Evolutionary conservation across 176 grass and related monocot species (phyloP).

Genomic region (Phyllostachys edulis): DNA sequence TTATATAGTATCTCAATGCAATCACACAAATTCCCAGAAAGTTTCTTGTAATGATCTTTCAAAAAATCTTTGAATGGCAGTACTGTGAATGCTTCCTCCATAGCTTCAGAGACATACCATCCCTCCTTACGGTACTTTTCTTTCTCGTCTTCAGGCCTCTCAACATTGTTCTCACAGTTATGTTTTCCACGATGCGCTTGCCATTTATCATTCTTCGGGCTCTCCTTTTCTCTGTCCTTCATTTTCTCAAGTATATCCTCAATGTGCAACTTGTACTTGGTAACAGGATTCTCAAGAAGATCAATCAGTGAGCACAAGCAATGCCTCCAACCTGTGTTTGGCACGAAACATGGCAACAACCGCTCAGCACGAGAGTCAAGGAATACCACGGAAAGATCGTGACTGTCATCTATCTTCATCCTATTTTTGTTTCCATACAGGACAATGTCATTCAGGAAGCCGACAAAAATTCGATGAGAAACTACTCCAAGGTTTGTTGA

Average conservation of each 20-base stretch:
- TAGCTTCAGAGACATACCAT: neutral
- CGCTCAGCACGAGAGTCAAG: constrained; percentile 32
- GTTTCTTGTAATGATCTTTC: neutral
- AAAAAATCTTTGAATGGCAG: constrained; percentile 32
- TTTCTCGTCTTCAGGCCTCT: neutral
- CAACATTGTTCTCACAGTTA: too few relatives aligned
- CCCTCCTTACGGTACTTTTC: neutral
- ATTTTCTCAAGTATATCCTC: neutral
- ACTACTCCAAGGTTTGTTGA: neutral
- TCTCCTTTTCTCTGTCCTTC: neutral
- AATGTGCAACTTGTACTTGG: constrained; percentile 17
- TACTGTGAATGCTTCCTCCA: neutral
- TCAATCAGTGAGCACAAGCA: constrained; percentile 32
- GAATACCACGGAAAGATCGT: constrained; percentile 36
- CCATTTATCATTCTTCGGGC: neutral
- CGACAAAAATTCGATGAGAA: neutral
- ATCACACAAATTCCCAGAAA: neutral
- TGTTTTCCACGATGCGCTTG: too few relatives aligned
- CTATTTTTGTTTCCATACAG: constrained; percentile 42
- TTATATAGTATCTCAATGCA: constrained; percentile 30
- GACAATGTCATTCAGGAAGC: constrained; percentile 39
- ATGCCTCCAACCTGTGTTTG: constrained; percentile 49
- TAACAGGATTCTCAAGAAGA: constrained; percentile 30
- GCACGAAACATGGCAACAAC: constrained; percentile 34
- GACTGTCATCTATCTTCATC: constrained; percentile 13